These are phyloP conservation scores for Diaporthe caulivora DNA, from an alignment of 2,329 filamentous ascomycete species.

Conservation along the genomic window DNA sequence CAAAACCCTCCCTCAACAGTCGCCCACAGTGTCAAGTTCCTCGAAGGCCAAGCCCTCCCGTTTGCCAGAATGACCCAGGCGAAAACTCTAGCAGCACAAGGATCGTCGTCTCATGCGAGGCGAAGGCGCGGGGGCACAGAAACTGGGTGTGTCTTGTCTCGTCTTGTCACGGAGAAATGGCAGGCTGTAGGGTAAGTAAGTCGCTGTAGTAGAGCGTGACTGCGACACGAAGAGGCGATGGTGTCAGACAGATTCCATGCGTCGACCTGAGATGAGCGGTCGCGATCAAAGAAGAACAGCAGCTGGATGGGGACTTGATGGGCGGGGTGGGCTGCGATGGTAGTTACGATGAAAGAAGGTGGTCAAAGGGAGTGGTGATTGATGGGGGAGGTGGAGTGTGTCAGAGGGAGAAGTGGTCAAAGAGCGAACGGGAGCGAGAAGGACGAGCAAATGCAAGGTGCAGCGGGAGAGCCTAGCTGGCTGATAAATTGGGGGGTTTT, in stretches of 20 bases:
- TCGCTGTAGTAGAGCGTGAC: background rate
- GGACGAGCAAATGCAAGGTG: background rate
- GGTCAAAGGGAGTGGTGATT: constrained; percentile 31
- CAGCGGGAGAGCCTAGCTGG: background rate
- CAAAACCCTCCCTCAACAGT: constrained; percentile 40
- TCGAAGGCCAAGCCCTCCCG: constrained; percentile 38
- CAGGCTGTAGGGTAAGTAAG: constrained; percentile 29
- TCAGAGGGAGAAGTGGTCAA: constrained; percentile 8
- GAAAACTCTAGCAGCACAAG: constrained; percentile 37
- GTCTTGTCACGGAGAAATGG: constrained; percentile 25
- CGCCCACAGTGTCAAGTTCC: constrained; percentile 36
- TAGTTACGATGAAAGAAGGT: constrained; percentile 29
- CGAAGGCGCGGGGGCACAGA: constrained; percentile 1
- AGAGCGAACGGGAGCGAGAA: constrained; percentile 21
- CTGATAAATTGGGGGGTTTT: background rate
- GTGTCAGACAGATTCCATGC: background rate
- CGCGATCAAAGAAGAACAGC: constrained; percentile 12
- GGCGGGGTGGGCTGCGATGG: constrained; percentile 7
- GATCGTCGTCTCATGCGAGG: constrained; percentile 29
- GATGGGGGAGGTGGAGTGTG: constrained; percentile 22
- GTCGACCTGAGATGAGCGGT: constrained; percentile 17
- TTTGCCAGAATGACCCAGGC: constrained; percentile 40
- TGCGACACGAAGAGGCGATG: background rate
- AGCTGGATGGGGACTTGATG: background rate
- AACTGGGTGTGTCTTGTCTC: background rate